Conservation (phyloP, 768 basidiomycete species). For the Trichaptum fuscoviolaceum region DNA sequence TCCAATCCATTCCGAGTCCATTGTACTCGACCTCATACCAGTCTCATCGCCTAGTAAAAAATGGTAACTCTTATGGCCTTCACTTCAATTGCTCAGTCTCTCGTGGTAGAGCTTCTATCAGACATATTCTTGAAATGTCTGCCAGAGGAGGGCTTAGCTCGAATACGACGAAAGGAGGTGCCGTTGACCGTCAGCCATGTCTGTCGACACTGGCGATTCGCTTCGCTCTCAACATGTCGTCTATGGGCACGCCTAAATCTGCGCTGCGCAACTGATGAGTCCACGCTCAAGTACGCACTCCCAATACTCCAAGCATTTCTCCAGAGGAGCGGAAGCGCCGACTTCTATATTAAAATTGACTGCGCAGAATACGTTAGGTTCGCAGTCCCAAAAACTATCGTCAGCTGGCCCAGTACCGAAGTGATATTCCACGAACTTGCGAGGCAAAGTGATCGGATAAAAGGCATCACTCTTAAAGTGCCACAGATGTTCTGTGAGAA, state of each 20-base stretch:
- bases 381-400: not conserved
- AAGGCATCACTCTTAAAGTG: not conserved
- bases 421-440: not conserved
- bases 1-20: no score
- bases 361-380: not conserved
- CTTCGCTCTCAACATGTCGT: conserved; percentile 43
- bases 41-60: not conserved
- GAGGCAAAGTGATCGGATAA: conserved; percentile 18
- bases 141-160: not conserved
- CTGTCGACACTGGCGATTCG: conserved; percentile 56
- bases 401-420: not conserved
- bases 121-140: not conserved
- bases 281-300: not conserved
- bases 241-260: conserved; percentile 52
- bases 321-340: not conserved
- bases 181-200: conserved; percentile 30
- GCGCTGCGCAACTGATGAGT: not conserved
- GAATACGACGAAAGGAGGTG: not conserved
- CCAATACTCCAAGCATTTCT: not conserved
- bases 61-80: not conserved
- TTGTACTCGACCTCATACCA: not conserved
- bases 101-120: conserved; percentile 1
- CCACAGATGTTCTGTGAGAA: not conserved
- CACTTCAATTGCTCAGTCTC: not conserved
- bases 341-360: not conserved